Percentiles rank a stretch among this genome's conserved stretches.
Conservation (phyloP, 1,284 basidiomycete genomes). For the Afroboletus lepidellus region DNA sequence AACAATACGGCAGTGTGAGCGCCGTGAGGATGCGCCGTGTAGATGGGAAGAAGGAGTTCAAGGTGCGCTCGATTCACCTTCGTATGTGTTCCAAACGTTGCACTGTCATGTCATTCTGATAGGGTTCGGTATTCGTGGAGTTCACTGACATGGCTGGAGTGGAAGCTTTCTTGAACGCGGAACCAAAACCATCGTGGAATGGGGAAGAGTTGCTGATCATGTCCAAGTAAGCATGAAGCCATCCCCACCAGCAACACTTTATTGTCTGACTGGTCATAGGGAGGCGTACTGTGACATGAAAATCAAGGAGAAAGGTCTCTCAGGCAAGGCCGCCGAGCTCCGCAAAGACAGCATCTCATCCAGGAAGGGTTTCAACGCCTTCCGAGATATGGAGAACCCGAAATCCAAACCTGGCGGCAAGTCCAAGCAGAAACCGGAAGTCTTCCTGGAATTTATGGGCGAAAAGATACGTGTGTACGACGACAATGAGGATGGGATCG, state of each 20-base stretch:
- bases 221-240: slow-evolving; percentile 72
- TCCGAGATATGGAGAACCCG: slow-evolving; percentile 69
- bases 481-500: slow-evolving; percentile 54
- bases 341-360: slow-evolving; percentile 53
- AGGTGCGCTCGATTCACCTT: slow-evolving; percentile 46
- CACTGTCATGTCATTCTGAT: slow-evolving; percentile 1
- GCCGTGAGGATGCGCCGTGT: slow-evolving; percentile 85
- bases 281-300: slow-evolving; percentile 96
- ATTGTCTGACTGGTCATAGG: slow-evolving; percentile 37
- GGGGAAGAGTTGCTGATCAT: slow-evolving; percentile 78
- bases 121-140: slow-evolving; percentile 94
- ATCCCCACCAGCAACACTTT: background rate
- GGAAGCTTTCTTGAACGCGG: slow-evolving; percentile 75
- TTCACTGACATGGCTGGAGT: slow-evolving; percentile 75
- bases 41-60: slow-evolving; percentile 78
- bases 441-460: slow-evolving; percentile 72
- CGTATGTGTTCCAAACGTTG: background rate
- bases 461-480: slow-evolving; percentile 62
- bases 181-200: slow-evolving; percentile 78
- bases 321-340: slow-evolving; percentile 59
- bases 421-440: slow-evolving; percentile 50
- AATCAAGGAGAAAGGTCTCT: slow-evolving; percentile 92
- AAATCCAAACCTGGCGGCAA: slow-evolving; percentile 43
- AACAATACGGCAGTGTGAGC: slow-evolving; percentile 78
- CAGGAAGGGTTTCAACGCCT: slow-evolving; percentile 82